phyloP scores from a whole-genome alignment of 768 basidiomycete species.

The Leucocoprinus sp. region DNA sequence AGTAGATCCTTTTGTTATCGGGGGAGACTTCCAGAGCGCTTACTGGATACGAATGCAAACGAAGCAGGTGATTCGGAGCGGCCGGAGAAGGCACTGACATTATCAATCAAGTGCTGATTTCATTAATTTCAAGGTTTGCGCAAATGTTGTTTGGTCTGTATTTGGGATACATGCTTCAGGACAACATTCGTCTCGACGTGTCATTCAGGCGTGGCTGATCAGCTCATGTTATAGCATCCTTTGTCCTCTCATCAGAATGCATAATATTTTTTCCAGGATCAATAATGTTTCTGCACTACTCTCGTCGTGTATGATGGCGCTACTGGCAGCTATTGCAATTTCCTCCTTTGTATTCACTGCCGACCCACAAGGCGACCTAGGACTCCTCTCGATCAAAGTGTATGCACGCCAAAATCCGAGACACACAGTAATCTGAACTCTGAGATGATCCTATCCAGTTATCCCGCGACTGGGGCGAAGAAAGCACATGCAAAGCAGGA shows the following conservation, averaged over 20 bases:
- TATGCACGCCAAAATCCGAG: slow-evolving; percentile 35
- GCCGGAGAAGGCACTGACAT: slow-evolving; percentile 30
- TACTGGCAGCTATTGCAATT: slow-evolving; percentile 63
- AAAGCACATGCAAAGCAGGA: slow-evolving; percentile 64
- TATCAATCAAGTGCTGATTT: not conserved
- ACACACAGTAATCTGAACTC: no score
- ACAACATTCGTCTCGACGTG: slow-evolving; percentile 10
- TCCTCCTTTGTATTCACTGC: slow-evolving; percentile 62
- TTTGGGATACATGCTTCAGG: slow-evolving; percentile 4
- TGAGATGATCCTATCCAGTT: slow-evolving; percentile 24
- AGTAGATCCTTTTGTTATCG: slow-evolving; percentile 77
- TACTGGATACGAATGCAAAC: slow-evolving; percentile 62
- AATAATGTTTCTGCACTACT: slow-evolving; percentile 70
- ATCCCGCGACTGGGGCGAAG: slow-evolving; percentile 30
- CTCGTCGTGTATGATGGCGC: slow-evolving; percentile 66
- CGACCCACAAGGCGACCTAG: slow-evolving; percentile 47
- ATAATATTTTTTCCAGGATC: slow-evolving; percentile 58
- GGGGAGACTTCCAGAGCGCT: slow-evolving; percentile 52
- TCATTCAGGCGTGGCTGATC: slow-evolving; percentile 4
- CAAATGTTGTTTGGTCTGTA: not conserved
- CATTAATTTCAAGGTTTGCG: not conserved
- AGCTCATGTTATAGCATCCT: slow-evolving; percentile 1
- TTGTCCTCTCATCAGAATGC: slow-evolving; percentile 37
- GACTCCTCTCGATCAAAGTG: slow-evolving; percentile 70
- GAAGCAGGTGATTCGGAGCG: slow-evolving; percentile 65